A percentile compares a stretch with the other conserved stretches of the same genome.
phyloP scores from a whole-genome alignment of 176 grass and related monocot genomes.

The Carex littledalei region DNA sequence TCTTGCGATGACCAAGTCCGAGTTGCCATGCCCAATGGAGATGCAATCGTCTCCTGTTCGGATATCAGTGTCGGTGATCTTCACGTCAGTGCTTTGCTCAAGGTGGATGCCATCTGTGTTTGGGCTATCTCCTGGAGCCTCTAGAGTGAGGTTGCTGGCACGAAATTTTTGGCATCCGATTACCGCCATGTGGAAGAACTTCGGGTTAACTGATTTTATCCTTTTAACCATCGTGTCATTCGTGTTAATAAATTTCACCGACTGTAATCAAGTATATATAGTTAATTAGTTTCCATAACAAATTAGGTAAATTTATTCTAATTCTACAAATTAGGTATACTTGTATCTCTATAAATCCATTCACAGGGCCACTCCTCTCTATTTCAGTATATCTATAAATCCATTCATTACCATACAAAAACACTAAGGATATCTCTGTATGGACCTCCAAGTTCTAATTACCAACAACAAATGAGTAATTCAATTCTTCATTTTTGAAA shows the following conservation, averaged over 20 bases:
- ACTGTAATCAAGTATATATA: not conserved
- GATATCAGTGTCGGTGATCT: conserved; percentile 27
- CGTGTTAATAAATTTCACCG: conserved; percentile 2
- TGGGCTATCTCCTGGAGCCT: conserved; percentile 42
- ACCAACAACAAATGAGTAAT: not conserved
- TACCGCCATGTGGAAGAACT: conserved; percentile 78
- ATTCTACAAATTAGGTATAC: no score
- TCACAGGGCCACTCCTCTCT: not conserved
- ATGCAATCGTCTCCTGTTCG: conserved; percentile 61
- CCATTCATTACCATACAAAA: not conserved
- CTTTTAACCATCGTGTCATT: conserved; percentile 3
- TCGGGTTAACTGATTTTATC: conserved; percentile 54
- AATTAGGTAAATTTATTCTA: not conserved
- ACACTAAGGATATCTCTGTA: not conserved
- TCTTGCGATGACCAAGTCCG: conserved; percentile 26
- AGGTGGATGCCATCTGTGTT: conserved; percentile 82
- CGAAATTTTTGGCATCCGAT: conserved; percentile 26
- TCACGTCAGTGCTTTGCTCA: conserved; percentile 35
- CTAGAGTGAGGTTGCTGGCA: conserved; percentile 29
- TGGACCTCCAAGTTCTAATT: not conserved
- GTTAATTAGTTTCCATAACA: not conserved
- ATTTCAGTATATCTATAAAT: no score
- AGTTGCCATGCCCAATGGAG: conserved; percentile 59
- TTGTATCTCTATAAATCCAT: not conserved
- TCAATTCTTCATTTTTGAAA: not conserved